A percentile compares a stretch with the other conserved stretches of the same genome.
phyloP scores from a whole-genome alignment of 257 asterid genomes.

The Solanum medicagineum region DNA sequence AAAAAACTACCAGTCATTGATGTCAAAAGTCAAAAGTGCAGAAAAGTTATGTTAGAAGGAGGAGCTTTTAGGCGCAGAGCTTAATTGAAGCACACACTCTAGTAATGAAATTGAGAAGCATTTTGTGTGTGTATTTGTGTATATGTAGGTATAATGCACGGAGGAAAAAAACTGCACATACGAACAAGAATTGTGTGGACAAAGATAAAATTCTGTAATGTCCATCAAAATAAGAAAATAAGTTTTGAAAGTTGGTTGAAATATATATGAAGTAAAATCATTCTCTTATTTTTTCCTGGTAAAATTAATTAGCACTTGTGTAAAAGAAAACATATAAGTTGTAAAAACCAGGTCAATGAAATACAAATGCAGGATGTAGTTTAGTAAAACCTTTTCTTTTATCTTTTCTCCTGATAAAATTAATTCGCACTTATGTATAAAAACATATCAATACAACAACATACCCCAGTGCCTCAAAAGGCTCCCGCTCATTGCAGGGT shows the following conservation, averaged over 20 bases:
- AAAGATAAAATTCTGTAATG: neutral
- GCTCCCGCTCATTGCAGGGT: too few relatives aligned
- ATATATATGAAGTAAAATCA: neutral
- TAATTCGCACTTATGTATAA: neutral
- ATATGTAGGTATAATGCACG: neutral
- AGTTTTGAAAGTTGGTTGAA: neutral
- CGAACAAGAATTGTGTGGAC: neutral
- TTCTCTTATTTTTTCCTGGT: neutral
- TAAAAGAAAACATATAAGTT: neutral
- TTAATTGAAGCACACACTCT: neutral
- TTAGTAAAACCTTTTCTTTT: neutral
- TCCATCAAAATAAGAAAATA: neutral
- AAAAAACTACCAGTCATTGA: neutral
- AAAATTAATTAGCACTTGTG: neutral
- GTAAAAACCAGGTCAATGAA: neutral
- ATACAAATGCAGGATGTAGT: neutral
- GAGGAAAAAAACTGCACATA: neutral
- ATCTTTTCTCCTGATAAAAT: neutral
- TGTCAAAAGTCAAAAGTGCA: neutral
- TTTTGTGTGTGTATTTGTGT: neutral
- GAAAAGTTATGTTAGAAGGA: neutral
- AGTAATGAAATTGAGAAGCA: neutral
- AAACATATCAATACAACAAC: too few relatives aligned
- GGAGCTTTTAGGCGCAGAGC: neutral
- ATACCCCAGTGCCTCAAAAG: too few relatives aligned